Evolutionary conservation across 768 basidiomycete genomes (phyloP).

Genomic region (Collybiopsis confluens): DNA sequence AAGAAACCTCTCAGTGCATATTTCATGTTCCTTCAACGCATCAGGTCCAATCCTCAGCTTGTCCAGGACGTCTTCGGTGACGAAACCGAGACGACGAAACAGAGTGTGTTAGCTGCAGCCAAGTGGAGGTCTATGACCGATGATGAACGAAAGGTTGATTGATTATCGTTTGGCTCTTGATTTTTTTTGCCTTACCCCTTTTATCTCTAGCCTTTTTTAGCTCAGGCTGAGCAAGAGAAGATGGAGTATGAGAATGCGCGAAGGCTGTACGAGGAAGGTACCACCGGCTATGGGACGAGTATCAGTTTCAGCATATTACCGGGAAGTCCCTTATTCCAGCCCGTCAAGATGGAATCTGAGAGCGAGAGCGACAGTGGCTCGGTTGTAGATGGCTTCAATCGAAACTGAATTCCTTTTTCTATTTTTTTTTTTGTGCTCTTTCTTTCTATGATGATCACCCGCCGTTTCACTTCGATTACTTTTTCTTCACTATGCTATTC

Average conservation of each 20-base stretch:
- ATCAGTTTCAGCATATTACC: constrained; percentile 84
- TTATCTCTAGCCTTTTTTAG: constrained; percentile 80
- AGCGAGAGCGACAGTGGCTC: constrained; percentile 62
- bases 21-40: constrained; percentile 92
- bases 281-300: constrained; percentile 59
- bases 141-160: constrained; percentile 82
- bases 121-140: constrained; percentile 93
- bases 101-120: constrained; percentile 89
- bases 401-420: background rate
- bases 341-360: constrained; percentile 61
- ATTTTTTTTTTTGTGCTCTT: constrained; percentile 16
- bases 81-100: constrained; percentile 90
- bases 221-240: constrained; percentile 93
- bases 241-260: constrained; percentile 87
- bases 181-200: background rate
- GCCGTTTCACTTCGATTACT: too few species aligned
- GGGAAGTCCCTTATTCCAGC: constrained; percentile 59
- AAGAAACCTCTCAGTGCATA: constrained; percentile 95
- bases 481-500: constrained; percentile 7
- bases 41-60: constrained; percentile 73
- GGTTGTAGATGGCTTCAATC: constrained; percentile 15
- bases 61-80: constrained; percentile 81
- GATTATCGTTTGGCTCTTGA: constrained; percentile 9
- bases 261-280: constrained; percentile 83
- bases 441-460: too few species aligned